A percentile compares a stretch with the other conserved stretches of the same genome.
Evolutionary conservation across 805 yeast genomes (phyloP).

Genomic region (Hanseniaspora jakobsenii): DNA sequence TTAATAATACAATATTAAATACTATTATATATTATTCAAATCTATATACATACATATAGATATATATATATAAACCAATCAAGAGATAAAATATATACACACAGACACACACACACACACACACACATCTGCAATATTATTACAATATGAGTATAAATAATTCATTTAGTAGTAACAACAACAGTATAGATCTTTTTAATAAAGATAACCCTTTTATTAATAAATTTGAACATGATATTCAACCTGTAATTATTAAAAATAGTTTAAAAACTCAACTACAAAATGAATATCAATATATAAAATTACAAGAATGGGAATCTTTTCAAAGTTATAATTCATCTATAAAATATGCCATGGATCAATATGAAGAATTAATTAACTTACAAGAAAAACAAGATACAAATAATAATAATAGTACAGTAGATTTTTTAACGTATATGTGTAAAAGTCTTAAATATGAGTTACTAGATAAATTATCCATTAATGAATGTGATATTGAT

Average conservation of each 20-base stretch:
- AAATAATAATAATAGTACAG: neutral
- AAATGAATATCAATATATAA: constrained; percentile 29
- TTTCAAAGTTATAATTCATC: constrained; percentile 26
- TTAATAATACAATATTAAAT: too few relatives aligned
- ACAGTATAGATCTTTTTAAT: neutral
- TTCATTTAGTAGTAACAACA: too few relatives aligned
- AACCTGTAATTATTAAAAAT: constrained; percentile 18
- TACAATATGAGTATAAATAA: too few relatives aligned
- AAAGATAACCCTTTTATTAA: neutral
- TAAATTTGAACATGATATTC: constrained; percentile 18
- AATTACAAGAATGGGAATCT: constrained; percentile 29
- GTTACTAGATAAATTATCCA: constrained; percentile 1
- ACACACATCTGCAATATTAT: too few relatives aligned
- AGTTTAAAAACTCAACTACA: constrained; percentile 23
- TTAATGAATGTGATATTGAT: neutral
- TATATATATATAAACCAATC: too few relatives aligned
- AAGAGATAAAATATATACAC: too few relatives aligned
- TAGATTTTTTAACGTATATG: neutral
- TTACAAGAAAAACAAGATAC: too few relatives aligned
- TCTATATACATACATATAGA: too few relatives aligned
- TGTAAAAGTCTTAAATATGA: neutral
- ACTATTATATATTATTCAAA: too few relatives aligned
- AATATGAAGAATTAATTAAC: too few relatives aligned
- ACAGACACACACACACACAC: too few relatives aligned
- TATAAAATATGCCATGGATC: constrained; percentile 8